Conservation (phyloP, 2,329 filamentous ascomycete genomes). For the Paecilomyces sp. region DNA sequence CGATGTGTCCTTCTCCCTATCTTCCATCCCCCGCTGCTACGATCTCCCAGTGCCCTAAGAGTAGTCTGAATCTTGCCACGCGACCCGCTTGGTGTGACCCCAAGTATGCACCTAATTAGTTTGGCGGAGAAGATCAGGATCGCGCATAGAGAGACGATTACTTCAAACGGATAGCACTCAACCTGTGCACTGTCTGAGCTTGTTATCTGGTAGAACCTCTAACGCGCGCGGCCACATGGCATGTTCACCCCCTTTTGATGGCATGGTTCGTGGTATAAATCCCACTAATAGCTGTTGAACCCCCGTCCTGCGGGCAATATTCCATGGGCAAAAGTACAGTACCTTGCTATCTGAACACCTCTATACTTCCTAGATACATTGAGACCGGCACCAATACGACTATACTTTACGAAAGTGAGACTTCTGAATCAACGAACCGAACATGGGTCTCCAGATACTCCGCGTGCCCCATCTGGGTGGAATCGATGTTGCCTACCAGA, state of each 20-base stretch:
- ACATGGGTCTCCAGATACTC: background rate
- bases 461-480: background rate
- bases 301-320: background rate
- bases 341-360: background rate
- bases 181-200: background rate
- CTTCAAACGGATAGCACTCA: background rate
- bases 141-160: background rate
- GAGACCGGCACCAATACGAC: background rate
- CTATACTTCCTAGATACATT: background rate
- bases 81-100: background rate
- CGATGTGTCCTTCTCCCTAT: background rate
- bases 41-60: background rate
- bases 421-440: too few species aligned
- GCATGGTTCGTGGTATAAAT: background rate
- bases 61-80: background rate
- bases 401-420: background rate
- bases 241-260: background rate
- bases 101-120: background rate
- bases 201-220: background rate
- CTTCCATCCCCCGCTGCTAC: background rate
- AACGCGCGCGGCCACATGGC: background rate
- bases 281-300: background rate
- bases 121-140: background rate
- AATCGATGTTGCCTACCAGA: background rate
- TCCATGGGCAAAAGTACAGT: background rate